Conservation (phyloP, 495 filamentous ascomycete species). For the Recurvomyces mirabilis region DNA sequence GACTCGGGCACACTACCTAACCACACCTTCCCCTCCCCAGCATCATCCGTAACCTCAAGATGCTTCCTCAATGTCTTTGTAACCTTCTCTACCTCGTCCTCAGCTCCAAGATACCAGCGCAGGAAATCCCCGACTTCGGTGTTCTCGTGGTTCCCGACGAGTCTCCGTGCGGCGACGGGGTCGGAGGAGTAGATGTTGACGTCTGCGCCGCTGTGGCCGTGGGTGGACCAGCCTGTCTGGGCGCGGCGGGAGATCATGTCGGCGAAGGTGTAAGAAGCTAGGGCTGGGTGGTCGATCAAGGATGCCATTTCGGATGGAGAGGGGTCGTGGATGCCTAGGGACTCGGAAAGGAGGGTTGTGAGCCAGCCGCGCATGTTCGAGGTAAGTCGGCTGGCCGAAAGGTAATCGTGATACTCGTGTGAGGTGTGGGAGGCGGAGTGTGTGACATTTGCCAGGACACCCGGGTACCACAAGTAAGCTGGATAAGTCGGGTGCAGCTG, state of each 20-base stretch:
- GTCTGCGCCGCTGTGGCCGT: conserved; percentile 81
- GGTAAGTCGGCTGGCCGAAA: conserved; percentile 23
- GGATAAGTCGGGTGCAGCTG: conserved; percentile 59
- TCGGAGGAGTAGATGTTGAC: conserved; percentile 78
- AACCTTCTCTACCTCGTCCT: conserved; percentile 54
- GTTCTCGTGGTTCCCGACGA: conserved; percentile 87
- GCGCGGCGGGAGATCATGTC: conserved; percentile 77
- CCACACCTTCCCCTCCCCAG: conserved; percentile 22
- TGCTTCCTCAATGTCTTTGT: conserved; percentile 63
- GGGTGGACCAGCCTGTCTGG: conserved; percentile 85
- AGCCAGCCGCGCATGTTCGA: conserved; percentile 45
- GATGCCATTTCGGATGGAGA: conserved; percentile 57
- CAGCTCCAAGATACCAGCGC: conserved; percentile 60
- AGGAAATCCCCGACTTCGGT: conserved; percentile 82
- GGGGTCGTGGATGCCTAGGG: conserved; percentile 66
- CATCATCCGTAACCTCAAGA: conserved; percentile 17
- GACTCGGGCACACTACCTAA: conserved; percentile 27
- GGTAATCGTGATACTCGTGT: conserved; percentile 44
- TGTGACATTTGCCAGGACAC: conserved; percentile 66
- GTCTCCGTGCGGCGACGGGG: conserved; percentile 34
- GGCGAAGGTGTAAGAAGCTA: conserved; percentile 53
- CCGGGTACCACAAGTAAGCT: conserved; percentile 78
- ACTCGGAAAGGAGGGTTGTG: conserved; percentile 47
- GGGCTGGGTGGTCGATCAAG: conserved; percentile 44
- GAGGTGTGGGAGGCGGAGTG: conserved; percentile 65